Percentiles rank a stretch among this genome's conserved stretches.
Evolutionary conservation across 1,284 basidiomycete species (phyloP).

Genomic region (Cerioporus squamosus): DNA sequence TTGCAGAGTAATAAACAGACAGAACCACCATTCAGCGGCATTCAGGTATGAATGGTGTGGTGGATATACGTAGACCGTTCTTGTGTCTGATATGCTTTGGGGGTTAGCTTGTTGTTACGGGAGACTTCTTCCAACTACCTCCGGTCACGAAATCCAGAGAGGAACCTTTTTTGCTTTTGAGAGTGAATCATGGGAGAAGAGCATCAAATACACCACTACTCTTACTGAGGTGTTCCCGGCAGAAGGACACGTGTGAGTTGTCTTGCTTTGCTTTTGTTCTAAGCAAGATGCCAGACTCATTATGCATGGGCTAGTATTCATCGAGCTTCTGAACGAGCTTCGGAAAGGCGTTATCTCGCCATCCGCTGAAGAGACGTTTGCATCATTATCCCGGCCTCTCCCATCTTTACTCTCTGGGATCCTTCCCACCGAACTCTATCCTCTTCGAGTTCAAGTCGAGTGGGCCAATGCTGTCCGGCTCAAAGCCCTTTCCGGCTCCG

Average conservation of each 20-base stretch:
- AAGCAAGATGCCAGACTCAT: too few relatives aligned
- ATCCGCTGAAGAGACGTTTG: slow-evolving; percentile 51
- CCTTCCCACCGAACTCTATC: slow-evolving; percentile 67
- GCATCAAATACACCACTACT: slow-evolving; percentile 81
- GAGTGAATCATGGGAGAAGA: slow-evolving; percentile 80
- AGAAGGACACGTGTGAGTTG: slow-evolving; percentile 51
- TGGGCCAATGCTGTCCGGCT: slow-evolving; percentile 41
- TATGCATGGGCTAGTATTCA: slow-evolving; percentile 52
- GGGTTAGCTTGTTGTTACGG: slow-evolving; percentile 88
- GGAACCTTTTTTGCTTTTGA: slow-evolving; percentile 83
- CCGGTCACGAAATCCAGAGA: slow-evolving; percentile 70
- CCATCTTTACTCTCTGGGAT: slow-evolving; percentile 45
- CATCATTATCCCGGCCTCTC: slow-evolving; percentile 46
- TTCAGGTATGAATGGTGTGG: slow-evolving; percentile 64
- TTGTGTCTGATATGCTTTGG: background rate
- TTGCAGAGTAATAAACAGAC: slow-evolving; percentile 52
- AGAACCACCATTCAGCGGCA: slow-evolving; percentile 92
- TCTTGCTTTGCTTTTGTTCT: too few relatives aligned
- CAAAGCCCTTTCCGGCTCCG: slow-evolving; percentile 24
- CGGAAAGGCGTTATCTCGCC: slow-evolving; percentile 66
- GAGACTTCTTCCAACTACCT: slow-evolving; percentile 97
- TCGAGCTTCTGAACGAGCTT: slow-evolving; percentile 92
- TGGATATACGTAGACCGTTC: background rate
- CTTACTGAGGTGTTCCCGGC: slow-evolving; percentile 90
- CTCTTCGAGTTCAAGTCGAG: slow-evolving; percentile 70